These are phyloP conservation scores for Penicillium sp. DNA, from an alignment of 2,329 filamentous ascomycete species.

Conservation along the genomic window DNA sequence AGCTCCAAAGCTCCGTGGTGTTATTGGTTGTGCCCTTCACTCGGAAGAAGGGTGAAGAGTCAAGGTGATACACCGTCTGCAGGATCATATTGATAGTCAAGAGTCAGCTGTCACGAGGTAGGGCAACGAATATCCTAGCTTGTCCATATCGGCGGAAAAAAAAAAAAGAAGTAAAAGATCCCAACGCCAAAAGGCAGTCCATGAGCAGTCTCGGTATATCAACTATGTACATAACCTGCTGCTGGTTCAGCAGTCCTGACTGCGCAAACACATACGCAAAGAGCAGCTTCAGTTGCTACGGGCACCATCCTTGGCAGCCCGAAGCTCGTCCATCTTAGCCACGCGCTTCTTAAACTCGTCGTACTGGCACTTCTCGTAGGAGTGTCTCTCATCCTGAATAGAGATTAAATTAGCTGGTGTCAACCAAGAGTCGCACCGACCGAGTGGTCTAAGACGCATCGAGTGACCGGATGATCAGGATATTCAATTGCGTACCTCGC, in stretches of 20 bases:
- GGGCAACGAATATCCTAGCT: background rate
- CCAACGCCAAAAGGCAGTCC: slow-evolving; percentile 37
- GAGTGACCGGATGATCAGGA: background rate
- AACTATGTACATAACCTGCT: slow-evolving; percentile 42
- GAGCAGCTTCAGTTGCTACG: slow-evolving; percentile 69
- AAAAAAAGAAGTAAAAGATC: slow-evolving; percentile 6
- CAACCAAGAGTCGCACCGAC: background rate
- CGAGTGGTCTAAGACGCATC: background rate
- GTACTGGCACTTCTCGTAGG: slow-evolving; percentile 99
- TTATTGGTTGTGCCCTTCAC: background rate
- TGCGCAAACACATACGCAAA: slow-evolving; percentile 16
- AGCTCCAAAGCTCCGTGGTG: background rate
- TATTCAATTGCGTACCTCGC: slow-evolving; percentile 64
- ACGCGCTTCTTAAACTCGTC: slow-evolving; percentile 98
- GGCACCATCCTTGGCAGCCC: slow-evolving; percentile 76
- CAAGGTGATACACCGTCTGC: background rate
- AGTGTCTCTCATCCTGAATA: slow-evolving; percentile 83
- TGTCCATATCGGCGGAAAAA: background rate
- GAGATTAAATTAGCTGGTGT: slow-evolving; percentile 6
- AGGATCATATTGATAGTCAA: background rate
- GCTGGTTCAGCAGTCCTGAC: slow-evolving; percentile 27
- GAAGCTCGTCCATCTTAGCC: slow-evolving; percentile 96
- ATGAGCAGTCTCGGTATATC: slow-evolving; percentile 36
- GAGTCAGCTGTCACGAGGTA: background rate
- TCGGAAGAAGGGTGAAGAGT: background rate